A percentile compares a stretch with the other conserved stretches of the same genome.
phyloP scores from a whole-genome alignment of 2,329 filamentous ascomycete genomes.

The Elsinoe australis region DNA sequence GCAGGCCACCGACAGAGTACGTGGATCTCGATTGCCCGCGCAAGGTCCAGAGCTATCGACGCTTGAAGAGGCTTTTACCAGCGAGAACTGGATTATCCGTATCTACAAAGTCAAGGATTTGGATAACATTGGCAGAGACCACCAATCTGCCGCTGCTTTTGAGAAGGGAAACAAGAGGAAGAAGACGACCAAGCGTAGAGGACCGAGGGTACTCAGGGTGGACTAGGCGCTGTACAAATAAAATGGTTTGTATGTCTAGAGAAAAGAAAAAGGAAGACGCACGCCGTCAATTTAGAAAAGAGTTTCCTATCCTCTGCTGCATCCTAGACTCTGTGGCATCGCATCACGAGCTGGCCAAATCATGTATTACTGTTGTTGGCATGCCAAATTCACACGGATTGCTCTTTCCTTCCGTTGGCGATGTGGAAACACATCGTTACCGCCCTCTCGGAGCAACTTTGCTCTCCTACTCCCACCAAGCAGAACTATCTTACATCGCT shows the following conservation, averaged over 20 bases:
- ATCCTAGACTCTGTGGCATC: too few species aligned
- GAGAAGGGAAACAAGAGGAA: slow-evolving; percentile 79
- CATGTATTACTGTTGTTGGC: background rate
- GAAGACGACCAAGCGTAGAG: slow-evolving; percentile 64
- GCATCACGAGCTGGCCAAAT: background rate
- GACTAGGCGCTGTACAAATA: slow-evolving; percentile 46
- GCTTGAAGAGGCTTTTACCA: slow-evolving; percentile 94
- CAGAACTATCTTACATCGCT: background rate
- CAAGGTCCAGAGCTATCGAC: slow-evolving; percentile 78
- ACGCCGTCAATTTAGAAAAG: slow-evolving; percentile 6
- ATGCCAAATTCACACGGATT: too few species aligned
- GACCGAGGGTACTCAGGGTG: slow-evolving; percentile 62
- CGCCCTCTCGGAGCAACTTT: background rate
- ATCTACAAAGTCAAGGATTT: slow-evolving; percentile 99
- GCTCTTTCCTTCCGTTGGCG: background rate
- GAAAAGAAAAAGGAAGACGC: background rate
- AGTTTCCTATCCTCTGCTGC: slow-evolving; percentile 2
- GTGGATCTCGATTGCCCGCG: slow-evolving; percentile 70
- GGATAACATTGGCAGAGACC: slow-evolving; percentile 89
- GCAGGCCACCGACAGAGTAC: slow-evolving; percentile 84
- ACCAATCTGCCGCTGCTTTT: slow-evolving; percentile 61
- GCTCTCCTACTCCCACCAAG: background rate
- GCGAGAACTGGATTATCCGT: slow-evolving; percentile 99
- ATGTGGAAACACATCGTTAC: background rate
- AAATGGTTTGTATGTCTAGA: slow-evolving; percentile 17